phyloP scores from a whole-genome alignment of 768 basidiomycete genomes.

The Fomitopsis pulvina region DNA sequence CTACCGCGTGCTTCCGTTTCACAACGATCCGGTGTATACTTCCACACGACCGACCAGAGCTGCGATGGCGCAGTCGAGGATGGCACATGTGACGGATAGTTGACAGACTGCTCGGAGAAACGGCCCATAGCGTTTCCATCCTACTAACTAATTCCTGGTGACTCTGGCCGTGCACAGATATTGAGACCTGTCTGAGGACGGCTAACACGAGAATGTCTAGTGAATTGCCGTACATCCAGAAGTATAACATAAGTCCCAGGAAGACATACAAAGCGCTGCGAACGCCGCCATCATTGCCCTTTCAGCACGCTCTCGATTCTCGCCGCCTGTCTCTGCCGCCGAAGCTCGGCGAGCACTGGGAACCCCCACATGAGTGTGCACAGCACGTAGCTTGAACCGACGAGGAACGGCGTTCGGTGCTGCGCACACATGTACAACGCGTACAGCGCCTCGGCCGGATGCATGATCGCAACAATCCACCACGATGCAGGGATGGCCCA shows the following conservation, averaged over 20 bases:
- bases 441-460: slow-evolving; percentile 44
- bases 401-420: slow-evolving; percentile 41
- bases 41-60: no score
- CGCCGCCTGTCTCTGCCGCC: slow-evolving; percentile 53
- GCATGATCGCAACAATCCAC: slow-evolving; percentile 28
- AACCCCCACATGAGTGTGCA: slow-evolving; percentile 47
- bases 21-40: no score
- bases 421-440: slow-evolving; percentile 39
- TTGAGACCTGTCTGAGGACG: no score
- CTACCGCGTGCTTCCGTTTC: no score
- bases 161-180: no score
- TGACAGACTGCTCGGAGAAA: no score
- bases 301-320: slow-evolving; percentile 82
- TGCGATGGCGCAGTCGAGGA: no score
- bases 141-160: no score
- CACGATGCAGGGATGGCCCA: slow-evolving; percentile 27
- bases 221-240: no score
- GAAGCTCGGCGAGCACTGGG: slow-evolving; percentile 48
- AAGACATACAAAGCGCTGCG: neutral
- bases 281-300: slow-evolving; percentile 33
- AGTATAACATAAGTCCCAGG: neutral
- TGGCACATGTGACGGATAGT: no score
- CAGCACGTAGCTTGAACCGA: slow-evolving; percentile 42
- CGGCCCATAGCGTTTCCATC: no score
- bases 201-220: no score